Conservation (phyloP, 495 filamentous ascomycete species). For the Cetradonia linearis region DNA sequence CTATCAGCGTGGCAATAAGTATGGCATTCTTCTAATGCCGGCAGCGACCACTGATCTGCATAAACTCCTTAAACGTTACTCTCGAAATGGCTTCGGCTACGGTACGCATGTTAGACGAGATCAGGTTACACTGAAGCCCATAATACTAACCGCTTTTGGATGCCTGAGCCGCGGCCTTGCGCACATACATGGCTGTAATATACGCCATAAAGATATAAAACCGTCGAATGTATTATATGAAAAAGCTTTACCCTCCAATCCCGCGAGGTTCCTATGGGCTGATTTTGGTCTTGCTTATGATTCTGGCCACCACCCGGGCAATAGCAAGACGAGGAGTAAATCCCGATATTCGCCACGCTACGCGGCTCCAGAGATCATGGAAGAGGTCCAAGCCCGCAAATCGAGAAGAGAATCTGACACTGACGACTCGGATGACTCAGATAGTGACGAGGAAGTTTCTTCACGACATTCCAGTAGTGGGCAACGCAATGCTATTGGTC, state of each 20-base stretch:
- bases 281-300: slow-evolving; percentile 31
- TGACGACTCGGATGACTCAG: background rate
- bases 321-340: slow-evolving; percentile 16
- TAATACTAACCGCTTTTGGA: slow-evolving; percentile 13
- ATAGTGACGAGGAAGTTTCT: background rate
- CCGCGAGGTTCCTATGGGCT: slow-evolving; percentile 19
- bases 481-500: background rate
- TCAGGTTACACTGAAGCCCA: background rate
- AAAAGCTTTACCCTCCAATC: background rate
- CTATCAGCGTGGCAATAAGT: slow-evolving; percentile 10
- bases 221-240: slow-evolving; percentile 16
- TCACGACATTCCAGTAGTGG: background rate
- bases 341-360: slow-evolving; percentile 18
- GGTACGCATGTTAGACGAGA: background rate
- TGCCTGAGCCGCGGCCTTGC: slow-evolving; percentile 11
- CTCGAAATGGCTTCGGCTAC: background rate
- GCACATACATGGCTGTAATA: background rate
- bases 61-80: slow-evolving; percentile 1
- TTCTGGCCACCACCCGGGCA: slow-evolving; percentile 23
- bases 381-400: background rate
- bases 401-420: background rate
- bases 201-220: slow-evolving; percentile 18
- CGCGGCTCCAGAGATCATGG: slow-evolving; percentile 17
- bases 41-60: slow-evolving; percentile 13
- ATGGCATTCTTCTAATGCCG: slow-evolving; percentile 15